Evolutionary conservation across 805 yeast species (phyloP).

Genomic region (Nakazawaea wickerhamii): DNA sequence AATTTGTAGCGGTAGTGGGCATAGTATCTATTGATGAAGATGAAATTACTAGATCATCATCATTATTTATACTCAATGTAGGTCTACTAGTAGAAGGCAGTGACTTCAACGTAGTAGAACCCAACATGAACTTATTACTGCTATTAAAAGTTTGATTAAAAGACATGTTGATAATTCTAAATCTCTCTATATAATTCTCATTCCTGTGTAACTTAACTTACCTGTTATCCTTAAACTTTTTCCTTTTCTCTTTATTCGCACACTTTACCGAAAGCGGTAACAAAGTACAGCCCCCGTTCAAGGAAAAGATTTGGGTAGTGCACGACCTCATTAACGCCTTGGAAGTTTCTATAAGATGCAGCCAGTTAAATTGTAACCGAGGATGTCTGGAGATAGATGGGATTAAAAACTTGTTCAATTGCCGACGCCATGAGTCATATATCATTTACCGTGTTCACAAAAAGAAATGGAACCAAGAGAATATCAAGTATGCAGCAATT

Average conservation of each 20-base stretch:
- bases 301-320: no score
- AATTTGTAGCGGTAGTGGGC: conserved; percentile 1
- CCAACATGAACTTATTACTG: conserved; percentile 11
- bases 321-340: no score
- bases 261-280: background rate
- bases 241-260: background rate
- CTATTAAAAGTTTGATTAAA: conserved; percentile 8
- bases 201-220: background rate
- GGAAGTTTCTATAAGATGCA: no score
- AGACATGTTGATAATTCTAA: conserved; percentile 13
- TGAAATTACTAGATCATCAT: conserved; percentile 3
- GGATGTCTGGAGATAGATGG: no score
- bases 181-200: background rate
- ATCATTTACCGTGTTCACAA: no score
- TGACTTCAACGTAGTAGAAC: conserved; percentile 6
- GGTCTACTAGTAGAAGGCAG: conserved; percentile 11
- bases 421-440: no score
- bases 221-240: background rate
- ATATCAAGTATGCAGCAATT: no score
- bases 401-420: no score
- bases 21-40: background rate
- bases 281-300: background rate
- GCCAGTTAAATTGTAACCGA: no score
- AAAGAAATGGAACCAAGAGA: no score
- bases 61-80: conserved; percentile 10